These are phyloP conservation scores for Rhizopus microsporus DNA, from an alignment of 371 early-diverging fungal genomes.

Conservation along the genomic window DNA sequence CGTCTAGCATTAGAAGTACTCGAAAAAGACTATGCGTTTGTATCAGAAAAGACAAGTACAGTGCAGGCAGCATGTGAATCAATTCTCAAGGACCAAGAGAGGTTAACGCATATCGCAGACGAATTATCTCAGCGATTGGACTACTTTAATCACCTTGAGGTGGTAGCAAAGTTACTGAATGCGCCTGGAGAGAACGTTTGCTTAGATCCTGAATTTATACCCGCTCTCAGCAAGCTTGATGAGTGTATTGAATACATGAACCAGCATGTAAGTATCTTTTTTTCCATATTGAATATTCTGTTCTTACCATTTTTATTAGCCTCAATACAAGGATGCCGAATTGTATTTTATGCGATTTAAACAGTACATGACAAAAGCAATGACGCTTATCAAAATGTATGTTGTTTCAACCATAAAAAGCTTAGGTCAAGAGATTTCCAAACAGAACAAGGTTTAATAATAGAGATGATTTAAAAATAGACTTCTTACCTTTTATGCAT, in stretches of 20 bases:
- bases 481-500: background rate
- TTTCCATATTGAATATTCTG: background rate
- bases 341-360: slow-evolving; percentile 88
- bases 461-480: background rate
- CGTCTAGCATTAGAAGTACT: slow-evolving; percentile 57
- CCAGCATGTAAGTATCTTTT: slow-evolving; percentile 55
- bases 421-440: slow-evolving; percentile 62
- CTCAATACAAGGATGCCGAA: slow-evolving; percentile 81
- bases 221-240: slow-evolving; percentile 76
- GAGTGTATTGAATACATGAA: slow-evolving; percentile 79
- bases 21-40: slow-evolving; percentile 70
- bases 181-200: slow-evolving; percentile 84
- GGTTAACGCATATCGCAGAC: slow-evolving; percentile 67
- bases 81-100: slow-evolving; percentile 69
- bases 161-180: slow-evolving; percentile 75
- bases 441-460: slow-evolving; percentile 41
- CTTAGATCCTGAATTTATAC: slow-evolving; percentile 72
- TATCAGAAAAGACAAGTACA: slow-evolving; percentile 71
- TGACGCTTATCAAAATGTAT: slow-evolving; percentile 89
- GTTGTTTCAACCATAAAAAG: slow-evolving; percentile 68
- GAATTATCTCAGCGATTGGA: slow-evolving; percentile 62
- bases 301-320: slow-evolving; percentile 28
- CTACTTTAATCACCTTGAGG: slow-evolving; percentile 83
- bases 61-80: slow-evolving; percentile 80
- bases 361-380: slow-evolving; percentile 87